A percentile compares a stretch with the other conserved stretches of the same genome.
Evolutionary conservation across 176 grass and related monocot species (phyloP).

Genomic region (Ensete glaucum): DNA sequence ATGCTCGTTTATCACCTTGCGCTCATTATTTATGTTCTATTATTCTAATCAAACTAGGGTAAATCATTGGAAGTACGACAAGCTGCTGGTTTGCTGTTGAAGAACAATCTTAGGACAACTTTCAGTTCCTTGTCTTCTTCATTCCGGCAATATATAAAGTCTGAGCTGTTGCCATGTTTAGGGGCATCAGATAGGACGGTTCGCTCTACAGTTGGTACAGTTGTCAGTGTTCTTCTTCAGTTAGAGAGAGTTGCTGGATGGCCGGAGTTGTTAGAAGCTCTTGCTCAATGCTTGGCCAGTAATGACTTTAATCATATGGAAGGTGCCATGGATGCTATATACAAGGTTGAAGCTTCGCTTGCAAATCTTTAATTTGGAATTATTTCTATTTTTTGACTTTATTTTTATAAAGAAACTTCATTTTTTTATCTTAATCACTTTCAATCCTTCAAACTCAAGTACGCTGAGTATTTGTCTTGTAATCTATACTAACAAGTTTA

Average conservation of each 20-base stretch:
- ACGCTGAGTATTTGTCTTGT: too few relatives aligned
- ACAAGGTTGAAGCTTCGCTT: slow-evolving; percentile 46
- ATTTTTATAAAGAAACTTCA: neutral
- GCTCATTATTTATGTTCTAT: too few relatives aligned
- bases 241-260: slow-evolving; percentile 66
- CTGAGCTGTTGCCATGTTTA: slow-evolving; percentile 72
- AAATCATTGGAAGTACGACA: slow-evolving; percentile 80
- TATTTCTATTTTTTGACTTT: neutral
- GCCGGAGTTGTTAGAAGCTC: slow-evolving; percentile 77
- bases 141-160: slow-evolving; percentile 68
- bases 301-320: slow-evolving; percentile 93
- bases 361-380: neutral
- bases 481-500: too few relatives aligned
- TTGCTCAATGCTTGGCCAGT: slow-evolving; percentile 75
- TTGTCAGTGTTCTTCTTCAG: slow-evolving; percentile 86
- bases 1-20: too few relatives aligned
- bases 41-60: slow-evolving; percentile 36
- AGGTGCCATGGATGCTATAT: slow-evolving; percentile 96
- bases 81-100: slow-evolving; percentile 79
- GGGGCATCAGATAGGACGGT: slow-evolving; percentile 67
- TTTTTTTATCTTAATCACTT: neutral
- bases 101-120: slow-evolving; percentile 63
- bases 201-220: slow-evolving; percentile 86
- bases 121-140: slow-evolving; percentile 54
- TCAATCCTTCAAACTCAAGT: too few relatives aligned